These are phyloP conservation scores for Coemansia sp. DNA, from an alignment of 192 early-diverging fungal species.

Conservation along the genomic window DNA sequence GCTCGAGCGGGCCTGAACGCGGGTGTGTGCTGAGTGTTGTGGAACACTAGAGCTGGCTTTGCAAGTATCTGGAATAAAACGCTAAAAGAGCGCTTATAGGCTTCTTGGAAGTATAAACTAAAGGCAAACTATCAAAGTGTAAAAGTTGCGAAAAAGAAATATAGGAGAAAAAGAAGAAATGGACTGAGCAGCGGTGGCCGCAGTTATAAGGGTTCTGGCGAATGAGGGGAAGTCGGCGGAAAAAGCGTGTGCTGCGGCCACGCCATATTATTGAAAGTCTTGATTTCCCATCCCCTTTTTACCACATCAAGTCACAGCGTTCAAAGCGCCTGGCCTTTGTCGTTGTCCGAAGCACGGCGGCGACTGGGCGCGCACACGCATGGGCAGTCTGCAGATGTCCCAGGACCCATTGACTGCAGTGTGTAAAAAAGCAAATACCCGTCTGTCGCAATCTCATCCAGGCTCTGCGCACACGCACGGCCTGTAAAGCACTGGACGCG, in stretches of 20 bases:
- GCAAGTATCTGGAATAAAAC: neutral
- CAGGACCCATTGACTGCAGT: slow-evolving; percentile 42
- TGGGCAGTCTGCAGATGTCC: neutral
- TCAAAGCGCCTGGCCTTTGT: neutral
- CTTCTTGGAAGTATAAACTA: neutral
- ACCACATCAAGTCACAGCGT: neutral
- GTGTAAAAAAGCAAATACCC: slow-evolving; percentile 69
- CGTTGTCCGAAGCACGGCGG: neutral
- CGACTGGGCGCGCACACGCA: neutral
- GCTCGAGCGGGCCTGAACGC: neutral
- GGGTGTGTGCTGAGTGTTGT: neutral
- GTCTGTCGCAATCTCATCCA: slow-evolving; percentile 53
- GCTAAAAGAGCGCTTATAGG: neutral
- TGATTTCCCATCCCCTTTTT: neutral
- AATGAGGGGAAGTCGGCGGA: neutral
- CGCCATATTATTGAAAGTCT: neutral
- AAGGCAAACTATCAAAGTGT: neutral
- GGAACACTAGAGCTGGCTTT: neutral
- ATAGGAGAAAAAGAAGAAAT: slow-evolving; percentile 9
- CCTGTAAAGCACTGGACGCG: slow-evolving; percentile 46
- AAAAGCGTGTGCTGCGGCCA: slow-evolving; percentile 12
- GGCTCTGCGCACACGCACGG: slow-evolving; percentile 30
- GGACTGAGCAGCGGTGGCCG: slow-evolving; percentile 17
- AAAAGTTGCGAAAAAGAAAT: slow-evolving; percentile 9
- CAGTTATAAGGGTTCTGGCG: slow-evolving; percentile 12